Evolutionary conservation across 2,329 filamentous ascomycete species (phyloP), one percentile per base, ranked within the genome.

Genomic region (Lecanicillium sp.): DNA sequence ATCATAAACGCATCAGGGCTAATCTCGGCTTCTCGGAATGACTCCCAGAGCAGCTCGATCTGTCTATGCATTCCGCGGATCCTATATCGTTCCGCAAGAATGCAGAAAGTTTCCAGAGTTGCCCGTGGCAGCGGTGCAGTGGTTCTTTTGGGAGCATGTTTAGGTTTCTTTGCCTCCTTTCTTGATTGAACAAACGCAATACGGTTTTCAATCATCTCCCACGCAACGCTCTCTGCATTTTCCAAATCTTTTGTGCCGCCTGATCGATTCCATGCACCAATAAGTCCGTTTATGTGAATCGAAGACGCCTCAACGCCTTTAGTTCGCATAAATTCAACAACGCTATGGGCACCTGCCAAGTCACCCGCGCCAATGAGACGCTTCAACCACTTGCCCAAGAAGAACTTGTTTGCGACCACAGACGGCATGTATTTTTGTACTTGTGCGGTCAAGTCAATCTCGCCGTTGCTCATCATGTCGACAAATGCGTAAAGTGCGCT

Each of bases 361-460:
- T 87, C 75, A 3, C 78, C 79, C 42, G 80, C 75, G 13, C 80
- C 81, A 40, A 94, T 83, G 8, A 94, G 73, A 35, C 83, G 78
- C 59, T 90, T 90, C 52, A 94, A 72, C 89, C 88, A 95, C 51
- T 86, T 89, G 25, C 82, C 84, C 48, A 88, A 83, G 59, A 95
- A 85, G 59, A 87, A 90, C 45, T 82, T 80, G 57, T 94, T 92
- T 35, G 64, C 67, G 29, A 78, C 59, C 8, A 65, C 59, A 1
- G 64, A 62, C 1, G 73, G 73, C 40, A 77, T 58, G 14, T 56
- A 50, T 36, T 59, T 58, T 41, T 58, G 55, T 41, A 62, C 63
- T 11, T n/a, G n/a, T n/a, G n/a, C n/a, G 37, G 62, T 63, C 35
- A 75, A 51, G 41, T 75, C 65, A 38, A 77, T 57, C 32, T 65